Conservation (phyloP, 2,329 filamentous ascomycete species). For the Fusarium mundagurra region DNA sequence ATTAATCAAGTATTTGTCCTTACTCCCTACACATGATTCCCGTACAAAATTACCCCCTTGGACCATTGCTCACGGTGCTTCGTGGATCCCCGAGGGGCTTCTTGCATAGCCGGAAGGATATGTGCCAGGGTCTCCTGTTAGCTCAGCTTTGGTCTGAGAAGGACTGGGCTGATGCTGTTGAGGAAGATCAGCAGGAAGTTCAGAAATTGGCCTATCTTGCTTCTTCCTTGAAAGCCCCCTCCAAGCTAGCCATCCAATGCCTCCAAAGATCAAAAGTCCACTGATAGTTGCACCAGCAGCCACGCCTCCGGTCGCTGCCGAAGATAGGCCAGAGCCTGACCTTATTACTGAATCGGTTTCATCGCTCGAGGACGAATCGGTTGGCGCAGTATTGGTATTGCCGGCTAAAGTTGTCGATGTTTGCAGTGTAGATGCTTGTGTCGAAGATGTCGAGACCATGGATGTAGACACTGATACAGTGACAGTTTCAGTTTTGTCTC, state of each 20-base stretch:
- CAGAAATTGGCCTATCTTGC: background rate
- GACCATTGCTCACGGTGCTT: background rate
- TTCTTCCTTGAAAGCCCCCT: background rate
- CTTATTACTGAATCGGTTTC: background rate
- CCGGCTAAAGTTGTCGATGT: background rate
- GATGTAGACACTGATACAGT: background rate
- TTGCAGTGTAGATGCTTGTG: background rate
- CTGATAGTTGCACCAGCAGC: background rate
- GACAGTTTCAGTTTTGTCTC: too few species aligned
- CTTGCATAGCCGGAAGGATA: background rate
- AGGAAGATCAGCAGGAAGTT: background rate
- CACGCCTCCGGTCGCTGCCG: background rate
- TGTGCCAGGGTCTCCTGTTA: background rate
- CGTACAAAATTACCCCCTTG: too few species aligned
- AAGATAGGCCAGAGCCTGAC: background rate
- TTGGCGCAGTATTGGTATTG: rapidly evolving
- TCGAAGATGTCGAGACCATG: background rate
- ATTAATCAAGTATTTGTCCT: background rate
- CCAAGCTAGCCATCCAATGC: background rate
- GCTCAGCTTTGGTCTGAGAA: background rate
- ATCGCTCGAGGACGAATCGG: background rate
- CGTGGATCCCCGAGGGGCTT: background rate
- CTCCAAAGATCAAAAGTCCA: background rate
- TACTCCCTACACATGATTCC: background rate
- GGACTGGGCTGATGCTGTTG: background rate